Conservation (phyloP, 2,329 filamentous ascomycete species). For the Pseudogymnoascus sp. region DNA sequence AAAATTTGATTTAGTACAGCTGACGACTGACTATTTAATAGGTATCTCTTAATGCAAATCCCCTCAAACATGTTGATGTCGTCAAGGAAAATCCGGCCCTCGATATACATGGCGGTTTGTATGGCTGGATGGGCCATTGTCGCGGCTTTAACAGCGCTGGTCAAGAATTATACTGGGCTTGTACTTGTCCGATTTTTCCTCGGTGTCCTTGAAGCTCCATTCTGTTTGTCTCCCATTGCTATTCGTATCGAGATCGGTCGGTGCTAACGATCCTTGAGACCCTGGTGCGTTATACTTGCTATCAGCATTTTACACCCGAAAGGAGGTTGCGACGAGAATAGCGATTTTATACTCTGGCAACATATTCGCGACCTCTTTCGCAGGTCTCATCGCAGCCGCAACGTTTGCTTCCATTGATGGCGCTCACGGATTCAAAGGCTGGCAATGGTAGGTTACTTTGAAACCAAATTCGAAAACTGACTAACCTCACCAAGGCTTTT, state of each 20-base stretch:
- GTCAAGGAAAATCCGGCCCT: conserved; percentile 29
- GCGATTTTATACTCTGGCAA: conserved; percentile 34
- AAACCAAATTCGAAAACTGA: not conserved
- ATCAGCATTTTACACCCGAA: conserved; percentile 31
- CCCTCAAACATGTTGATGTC: conserved; percentile 41
- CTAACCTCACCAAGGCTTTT: conserved; percentile 25
- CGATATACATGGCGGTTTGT: conserved; percentile 27
- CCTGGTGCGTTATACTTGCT: conserved; percentile 29
- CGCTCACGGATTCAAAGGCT: conserved; percentile 33
- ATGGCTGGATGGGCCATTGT: conserved; percentile 38
- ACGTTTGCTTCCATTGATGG: conserved; percentile 27
- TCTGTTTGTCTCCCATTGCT: conserved; percentile 19
- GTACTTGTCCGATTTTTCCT: conserved; percentile 33
- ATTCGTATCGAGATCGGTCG: not conserved
- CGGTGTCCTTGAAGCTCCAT: conserved; percentile 28
- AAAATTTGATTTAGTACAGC: not conserved
- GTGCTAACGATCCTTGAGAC: not conserved
- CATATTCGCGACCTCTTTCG: conserved; percentile 33
- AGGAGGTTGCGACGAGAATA: conserved; percentile 33
- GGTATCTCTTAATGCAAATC: conserved; percentile 41
- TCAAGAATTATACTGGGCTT: conserved; percentile 33
- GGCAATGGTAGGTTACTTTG: conserved; percentile 28
- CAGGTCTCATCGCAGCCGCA: conserved; percentile 34
- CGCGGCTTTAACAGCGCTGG: conserved; percentile 30
- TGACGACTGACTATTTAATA: conserved; percentile 7